Base-by-base conservation (phyloP, 495 filamentous ascomycete genomes). In the Hypomontagnella submonticulosa region DNA sequence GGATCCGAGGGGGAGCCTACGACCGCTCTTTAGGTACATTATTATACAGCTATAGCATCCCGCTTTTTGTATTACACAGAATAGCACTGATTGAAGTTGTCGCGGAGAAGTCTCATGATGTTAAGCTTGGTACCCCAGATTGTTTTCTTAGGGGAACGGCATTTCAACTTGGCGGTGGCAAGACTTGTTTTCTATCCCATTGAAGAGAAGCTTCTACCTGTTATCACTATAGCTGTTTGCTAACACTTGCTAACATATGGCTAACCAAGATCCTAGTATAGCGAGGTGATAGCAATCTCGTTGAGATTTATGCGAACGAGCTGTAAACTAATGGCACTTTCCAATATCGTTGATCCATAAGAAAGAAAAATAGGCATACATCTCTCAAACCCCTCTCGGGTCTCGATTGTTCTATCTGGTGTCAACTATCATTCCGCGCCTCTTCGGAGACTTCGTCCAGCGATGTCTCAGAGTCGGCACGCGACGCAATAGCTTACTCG, bases 151-250 rank as follows among this genome's bases (percentile, higher is more conserved):
- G 48, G 34, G 38, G 36, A 32, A 54, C 65, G 59, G 65, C 65
- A 68, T 40, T 59, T 18, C 37, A 55, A 55, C 54, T 68, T 68
- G 49, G 65, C 65, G 19, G 65, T 63, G 65, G 65, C 65, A 11
- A 69, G 10, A 53, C 8, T 18, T 27, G 23, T 27, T 27, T 6
- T 6, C 6, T 27, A 27, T 27, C n/a, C n/a, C 6, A 27, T 27
- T 27, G 6, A 27, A 27, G 23, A 6, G 6, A 27, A 27, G 23
- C 23, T 6, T 27, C 6, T n/a, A n/a, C n/a, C n/a, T n/a, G n/a
- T n/a, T n/a, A n/a, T n/a, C n/a, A n/a, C n/a, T n/a, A n/a, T n/a
- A n/a, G n/a, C n/a, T n/a, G n/a, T n/a, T n/a, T n/a, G 23, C 2
- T 27, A 27, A 6, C 23, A 27, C 6, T 27, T 27, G 6, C 23